Evolutionary conservation across 495 filamentous ascomycete genomes (phyloP), one percentile per base, ranked within the genome.

Genomic region (Lophiostoma macrostomum): DNA sequence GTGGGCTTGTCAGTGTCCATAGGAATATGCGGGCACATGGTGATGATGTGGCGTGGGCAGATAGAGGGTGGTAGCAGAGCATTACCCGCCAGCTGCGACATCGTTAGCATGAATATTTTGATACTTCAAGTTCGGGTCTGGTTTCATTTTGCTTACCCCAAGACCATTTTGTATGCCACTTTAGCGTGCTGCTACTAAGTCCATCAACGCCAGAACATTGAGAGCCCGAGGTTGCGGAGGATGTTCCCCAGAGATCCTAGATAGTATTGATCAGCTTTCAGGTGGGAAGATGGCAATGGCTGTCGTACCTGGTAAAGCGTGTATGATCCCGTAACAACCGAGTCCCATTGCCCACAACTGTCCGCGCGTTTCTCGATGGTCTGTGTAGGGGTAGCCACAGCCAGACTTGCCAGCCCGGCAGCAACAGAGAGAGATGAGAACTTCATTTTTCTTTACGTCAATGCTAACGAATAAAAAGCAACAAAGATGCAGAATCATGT

Each of bases 151-250:
- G n/a, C n/a, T n/a, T n/a, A n/a, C n/a, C n/a, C 50, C 50, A 53
- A 12, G 25, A 7, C 50, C 50, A 53, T 23, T 44, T 53, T 12
- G 50, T 53, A 19, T 43, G 39, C 50, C 50, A 53, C n/a, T 43
- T 44, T 5, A 53, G n/a, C 7, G 50, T 53, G 8, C 5, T 23
- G 7, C 50, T 23, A 22, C 38, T 43, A 11, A 53, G 25, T 11
- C 28, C 14, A 14, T 43, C 39, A n/a, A 44, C 27, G 37, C 18
- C 29, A 2, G 50, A 30, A 39, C 50, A 53, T 44, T 43, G 50
- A 5, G 50, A 53, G 20, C 50, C 50, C 8, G 46, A 50, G 7
- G 25, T 34, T 1, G 36, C 50, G n/a, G 37, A 14, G 16, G 50
- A 43, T 25, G 4, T 3, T 20, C 37, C 48, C 50, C 50, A 53